Evolutionary conservation across 1,284 basidiomycete genomes (phyloP).

Genomic region (Ustilago nuda): DNA sequence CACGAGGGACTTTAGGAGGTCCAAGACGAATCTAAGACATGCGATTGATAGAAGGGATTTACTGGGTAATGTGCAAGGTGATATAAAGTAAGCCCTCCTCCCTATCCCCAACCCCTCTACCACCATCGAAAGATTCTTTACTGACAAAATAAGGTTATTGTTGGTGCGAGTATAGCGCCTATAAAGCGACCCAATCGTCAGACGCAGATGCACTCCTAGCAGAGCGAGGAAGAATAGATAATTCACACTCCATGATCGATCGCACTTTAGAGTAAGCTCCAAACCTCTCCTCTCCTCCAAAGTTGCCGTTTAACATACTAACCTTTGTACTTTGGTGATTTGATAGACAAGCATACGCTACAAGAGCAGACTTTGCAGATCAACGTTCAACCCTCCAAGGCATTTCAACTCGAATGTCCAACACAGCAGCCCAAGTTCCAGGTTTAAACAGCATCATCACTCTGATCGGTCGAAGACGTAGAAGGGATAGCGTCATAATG

Average conservation of each 20-base stretch:
- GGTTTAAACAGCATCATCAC: conserved; percentile 90
- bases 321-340: not conserved
- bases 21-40: conserved; percentile 73
- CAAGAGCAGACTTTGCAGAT: conserved; percentile 89
- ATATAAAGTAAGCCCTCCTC: conserved; percentile 81
- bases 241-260: conserved; percentile 93
- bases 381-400: conserved; percentile 81
- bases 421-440: conserved; percentile 80
- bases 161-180: conserved; percentile 71
- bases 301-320: too few species aligned
- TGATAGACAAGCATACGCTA: conserved; percentile 93
- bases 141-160: not conserved
- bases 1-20: conserved; percentile 75
- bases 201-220: conserved; percentile 86
- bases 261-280: conserved; percentile 80
- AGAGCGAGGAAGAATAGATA: conserved; percentile 89
- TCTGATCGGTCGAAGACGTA: conserved; percentile 90
- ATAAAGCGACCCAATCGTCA: conserved; percentile 79
- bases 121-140: too few species aligned
- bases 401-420: conserved; percentile 84
- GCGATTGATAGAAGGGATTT: conserved; percentile 88
- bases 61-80: conserved; percentile 89
- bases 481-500: conserved; percentile 89
- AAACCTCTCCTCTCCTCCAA: conserved; percentile 9
- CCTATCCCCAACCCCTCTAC: not conserved